Evolutionary conservation across 306 rosid species (phyloP), one percentile per base, ranked within the genome.

Genomic region (Argentina anserina): DNA sequence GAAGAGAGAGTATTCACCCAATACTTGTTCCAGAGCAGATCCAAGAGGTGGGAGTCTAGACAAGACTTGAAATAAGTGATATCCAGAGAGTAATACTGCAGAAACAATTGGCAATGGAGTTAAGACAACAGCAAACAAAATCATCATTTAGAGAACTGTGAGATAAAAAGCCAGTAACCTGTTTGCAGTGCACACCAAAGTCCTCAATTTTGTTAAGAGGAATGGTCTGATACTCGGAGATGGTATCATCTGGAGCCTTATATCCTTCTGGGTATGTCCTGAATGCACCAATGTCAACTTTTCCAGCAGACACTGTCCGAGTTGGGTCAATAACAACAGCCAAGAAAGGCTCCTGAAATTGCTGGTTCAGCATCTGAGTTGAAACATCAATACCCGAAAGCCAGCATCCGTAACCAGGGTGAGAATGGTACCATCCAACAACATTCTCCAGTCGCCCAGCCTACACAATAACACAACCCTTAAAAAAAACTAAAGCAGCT

Each of bases 371-470:
- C 97, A 95, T 95, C 84, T 95, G 99, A 6, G 99, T 95, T 0
- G 97, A 84, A 42, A 95, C 97, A 79, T 95, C 99, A 65, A 95
- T 95, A 37, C 99, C 99, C 21, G 97, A 95, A 23, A 95, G 91
- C 99, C 99, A 95, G 82, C 97, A 95, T 41, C 99, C 99, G 39
- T 95, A 95, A 31, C 97, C 97, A 59, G 99, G 99, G 46, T 95
- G 99, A 77, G 99, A 95, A 80, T 95, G 99, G 77, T 95, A 95
- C 99, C 99, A 91, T 15, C 99, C 99, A 53, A 95, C 97, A 64
- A 73, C 99, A 76, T 95, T 95, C 80, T 95, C 99, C 87, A 95
- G 75, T 26, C 97, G 80, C 7, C 99, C 99, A 3, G 88, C 97
- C 99, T 95, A 62, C 67, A 73, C 53, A 78, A 65, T 9, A 31